Evolutionary conservation across 768 basidiomycete species (phyloP).

Genomic region (Gyrodon lividus): DNA sequence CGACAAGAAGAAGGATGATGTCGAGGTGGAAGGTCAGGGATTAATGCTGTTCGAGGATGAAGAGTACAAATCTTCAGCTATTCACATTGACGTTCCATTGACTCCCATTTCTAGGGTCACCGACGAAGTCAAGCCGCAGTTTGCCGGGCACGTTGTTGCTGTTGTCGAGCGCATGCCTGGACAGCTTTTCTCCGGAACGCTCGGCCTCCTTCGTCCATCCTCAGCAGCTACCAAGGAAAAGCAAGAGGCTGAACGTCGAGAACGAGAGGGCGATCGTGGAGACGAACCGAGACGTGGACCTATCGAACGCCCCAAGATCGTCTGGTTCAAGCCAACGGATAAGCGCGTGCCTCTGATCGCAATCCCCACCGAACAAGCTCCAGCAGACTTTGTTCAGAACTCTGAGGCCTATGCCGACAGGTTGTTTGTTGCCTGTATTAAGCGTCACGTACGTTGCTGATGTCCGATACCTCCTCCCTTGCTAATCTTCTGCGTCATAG

Average conservation of each 20-base stretch:
- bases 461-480: constrained; percentile 1
- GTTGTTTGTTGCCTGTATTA: constrained; percentile 97
- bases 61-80: constrained; percentile 53
- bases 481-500: constrained; percentile 38
- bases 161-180: constrained; percentile 99
- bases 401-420: constrained; percentile 88
- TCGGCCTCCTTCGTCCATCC: constrained; percentile 92
- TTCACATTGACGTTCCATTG: constrained; percentile 1
- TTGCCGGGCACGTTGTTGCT: constrained; percentile 99
- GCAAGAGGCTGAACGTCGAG: constrained; percentile 95
- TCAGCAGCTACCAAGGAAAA: constrained; percentile 98
- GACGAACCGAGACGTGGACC: constrained; percentile 78
- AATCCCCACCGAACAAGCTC: constrained; percentile 98
- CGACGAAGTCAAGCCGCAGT: constrained; percentile 97
- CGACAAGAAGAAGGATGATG: constrained; percentile 99
- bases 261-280: constrained; percentile 91
- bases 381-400: constrained; percentile 92
- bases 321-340: constrained; percentile 99
- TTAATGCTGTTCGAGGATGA: constrained; percentile 97
- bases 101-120: constrained; percentile 63
- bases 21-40: constrained; percentile 98
- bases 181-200: constrained; percentile 95
- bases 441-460: constrained; percentile 77
- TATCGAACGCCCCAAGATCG: constrained; percentile 94
- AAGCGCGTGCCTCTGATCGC: constrained; percentile 98